Conservation (phyloP, 2,329 filamentous ascomycete genomes). For the Alternaria rosae region DNA sequence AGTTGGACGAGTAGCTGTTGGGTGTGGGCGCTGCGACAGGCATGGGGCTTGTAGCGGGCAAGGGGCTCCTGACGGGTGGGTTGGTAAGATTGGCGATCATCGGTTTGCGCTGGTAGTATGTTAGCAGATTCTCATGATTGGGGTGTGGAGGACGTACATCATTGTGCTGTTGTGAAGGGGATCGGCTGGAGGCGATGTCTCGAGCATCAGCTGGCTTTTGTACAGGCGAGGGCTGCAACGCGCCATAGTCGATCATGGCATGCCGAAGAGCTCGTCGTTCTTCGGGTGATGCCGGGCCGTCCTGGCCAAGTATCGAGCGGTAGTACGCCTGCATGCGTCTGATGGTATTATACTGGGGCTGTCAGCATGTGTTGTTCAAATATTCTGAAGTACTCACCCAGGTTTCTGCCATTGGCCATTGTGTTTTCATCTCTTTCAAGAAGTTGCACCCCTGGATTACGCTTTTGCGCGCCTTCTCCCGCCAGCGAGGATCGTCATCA, state of each 20-base stretch:
- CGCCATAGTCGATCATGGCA: constrained; percentile 53
- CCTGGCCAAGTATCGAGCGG: constrained; percentile 45
- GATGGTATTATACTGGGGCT: constrained; percentile 49
- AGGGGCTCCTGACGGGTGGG: constrained; percentile 23
- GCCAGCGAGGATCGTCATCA: constrained; percentile 45
- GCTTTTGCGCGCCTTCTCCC: constrained; percentile 42
- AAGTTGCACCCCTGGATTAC: constrained; percentile 49
- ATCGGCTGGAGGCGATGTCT: constrained; percentile 15
- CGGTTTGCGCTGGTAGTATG: constrained; percentile 10
- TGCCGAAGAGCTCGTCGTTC: constrained; percentile 48
- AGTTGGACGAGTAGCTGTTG: constrained; percentile 29
- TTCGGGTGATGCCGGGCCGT: constrained; percentile 45
- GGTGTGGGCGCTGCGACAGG: constrained; percentile 32
- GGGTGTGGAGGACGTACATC: constrained; percentile 9
- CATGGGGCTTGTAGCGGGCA: constrained; percentile 22
- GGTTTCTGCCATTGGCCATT: constrained; percentile 53
- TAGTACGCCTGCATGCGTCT: constrained; percentile 54
- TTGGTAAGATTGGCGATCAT: constrained; percentile 15
- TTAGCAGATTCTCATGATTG: constrained; percentile 8
- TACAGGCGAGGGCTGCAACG: constrained; percentile 50
- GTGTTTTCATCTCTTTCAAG: constrained; percentile 51
- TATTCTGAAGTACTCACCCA: constrained; percentile 34
- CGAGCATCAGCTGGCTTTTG: constrained; percentile 41
- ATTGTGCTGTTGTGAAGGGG: constrained; percentile 6
- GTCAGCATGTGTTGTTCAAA: constrained; percentile 4